phyloP scores from a whole-genome alignment of 192 early-diverging fungal genomes.

The Umbelopsis vinacea region DNA sequence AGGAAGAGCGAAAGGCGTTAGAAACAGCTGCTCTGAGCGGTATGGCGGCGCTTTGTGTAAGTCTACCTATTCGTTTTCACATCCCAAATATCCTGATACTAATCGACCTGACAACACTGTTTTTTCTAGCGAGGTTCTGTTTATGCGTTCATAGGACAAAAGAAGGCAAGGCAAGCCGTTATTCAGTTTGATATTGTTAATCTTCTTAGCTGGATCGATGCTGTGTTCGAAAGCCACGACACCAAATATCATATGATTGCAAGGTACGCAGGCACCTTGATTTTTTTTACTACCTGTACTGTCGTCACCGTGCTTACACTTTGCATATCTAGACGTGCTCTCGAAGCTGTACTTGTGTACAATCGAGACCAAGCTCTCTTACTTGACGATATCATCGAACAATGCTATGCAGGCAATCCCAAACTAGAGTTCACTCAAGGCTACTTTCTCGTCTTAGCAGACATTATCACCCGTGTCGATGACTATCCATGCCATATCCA shows the following conservation, averaged over 20 bases:
- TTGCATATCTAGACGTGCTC: conserved; percentile 50
- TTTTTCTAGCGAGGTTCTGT: conserved; percentile 53
- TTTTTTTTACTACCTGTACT: too few relatives aligned
- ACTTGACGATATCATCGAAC: conserved; percentile 65
- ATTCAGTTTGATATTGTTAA: conserved; percentile 57
- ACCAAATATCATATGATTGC: conserved; percentile 57
- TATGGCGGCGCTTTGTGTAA: conserved; percentile 85
- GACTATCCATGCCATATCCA: conserved; percentile 69
- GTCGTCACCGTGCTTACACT: neutral
- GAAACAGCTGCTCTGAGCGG: conserved; percentile 82
- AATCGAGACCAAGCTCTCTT: conserved; percentile 59
- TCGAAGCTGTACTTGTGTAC: conserved; percentile 71
- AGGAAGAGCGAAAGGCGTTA: conserved; percentile 76
- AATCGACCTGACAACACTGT: too few relatives aligned
- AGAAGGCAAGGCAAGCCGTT: conserved; percentile 39
- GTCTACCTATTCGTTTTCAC: conserved; percentile 8
- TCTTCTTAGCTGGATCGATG: conserved; percentile 65
- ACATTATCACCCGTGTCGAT: conserved; percentile 63
- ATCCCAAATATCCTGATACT: neutral
- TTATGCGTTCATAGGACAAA: conserved; percentile 43
- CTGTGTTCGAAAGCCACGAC: conserved; percentile 64
- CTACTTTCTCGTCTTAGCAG: conserved; percentile 77
- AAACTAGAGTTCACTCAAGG: conserved; percentile 65
- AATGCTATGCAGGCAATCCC: conserved; percentile 75
- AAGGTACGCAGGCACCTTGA: conserved; percentile 37